Base-by-base conservation (phyloP, 805 yeast genomes). In the Pichia sporocuriosa region DNA sequence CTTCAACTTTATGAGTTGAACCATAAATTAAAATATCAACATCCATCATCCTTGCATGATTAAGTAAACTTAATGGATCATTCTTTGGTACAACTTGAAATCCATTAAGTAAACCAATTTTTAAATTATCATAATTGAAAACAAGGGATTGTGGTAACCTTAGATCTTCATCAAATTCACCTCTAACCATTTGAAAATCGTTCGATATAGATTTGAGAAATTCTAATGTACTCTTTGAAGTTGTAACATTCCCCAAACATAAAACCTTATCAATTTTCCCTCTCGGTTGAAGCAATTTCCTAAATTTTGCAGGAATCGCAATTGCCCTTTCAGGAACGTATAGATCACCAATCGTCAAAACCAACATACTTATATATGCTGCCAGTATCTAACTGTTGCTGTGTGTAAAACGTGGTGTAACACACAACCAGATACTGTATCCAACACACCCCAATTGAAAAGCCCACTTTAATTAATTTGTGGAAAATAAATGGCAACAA, bases 11-110 rank as follows among this genome's bases (percentile, higher is more conserved):
- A 58, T 87, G 95, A 2, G 95, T 83, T 0, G 96, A 95, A 12
- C 97, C 97, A 84, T 93, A 87, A 12, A 93, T 69, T 50, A 93
- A 67, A 5, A 93, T 75, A 61, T 93, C 97, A 30, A 85, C 97
- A 58, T 89, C 94, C 70, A 89, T 71, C 63, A 87, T 87, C 46
- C 98, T 72, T 1, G 97, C 96, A 45, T 84, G 72, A 0, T 84
- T 75, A 46, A 86, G 68, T 41, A 93, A 67, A 36, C 94, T 80
- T 52, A 89, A 75, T 4, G 96, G 95, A 56, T 93, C 97, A 35
- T 78, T 79, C 45, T 79, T 77, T 1, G 98, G 97, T 8, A 89
- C 81, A 2, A 88, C 68, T 22, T 82, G 81, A 59, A 79, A 81
- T 6, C 97, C 96, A 53, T 85, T 81, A 12, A 90, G 78, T 49